Base-by-base conservation (phyloP, 2,329 filamentous ascomycete genomes). In the Penicillium psychrosexuale region DNA sequence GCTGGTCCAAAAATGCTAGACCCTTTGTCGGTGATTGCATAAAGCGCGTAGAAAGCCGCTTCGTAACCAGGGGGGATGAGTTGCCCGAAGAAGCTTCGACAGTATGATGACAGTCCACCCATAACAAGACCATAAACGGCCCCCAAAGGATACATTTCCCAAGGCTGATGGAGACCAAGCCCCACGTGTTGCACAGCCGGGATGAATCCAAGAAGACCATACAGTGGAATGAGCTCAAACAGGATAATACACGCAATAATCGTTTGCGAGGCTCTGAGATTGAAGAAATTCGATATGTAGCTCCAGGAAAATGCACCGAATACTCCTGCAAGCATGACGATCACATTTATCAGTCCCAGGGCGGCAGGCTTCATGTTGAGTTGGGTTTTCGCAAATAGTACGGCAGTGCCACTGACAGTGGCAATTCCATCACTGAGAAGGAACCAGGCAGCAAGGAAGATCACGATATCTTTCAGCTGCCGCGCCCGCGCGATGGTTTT, bases 1-100 rank as follows among this genome's bases (percentile, higher is more conserved):
- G 91, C 89, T 0, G 94, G 94, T 0, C 94, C 94, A 72, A 99
- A 97, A 2, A 97, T 81, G 69, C 90, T 95, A 22, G 89, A 94
- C 1, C 93, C 92, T 73, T 99, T 99, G 72, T 99, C 94, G 1
- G 94, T 97, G 60, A 97, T 97, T 34, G 94, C 94, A 69, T 97
- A 99, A 1, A 99, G 80, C 0, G 93, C 92, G 70, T 96, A 99
- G 69, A 99, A 99, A 0, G 93, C 92, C 0, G 94, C 92, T 74
- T 99, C 94, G 30, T 89, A 95, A 4, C 94, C 94, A 0, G 91
- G 90, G 1, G 94, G 94, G 52, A 99, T 96, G 53, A 99, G 81
- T 72, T 97, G 92, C 37, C 91, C 92, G 69, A 90, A 99, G 5
- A 99, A 80, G 57, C 90, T 92, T 39, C 94, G 87, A 69, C 94